Evolutionary conservation across 2,329 filamentous ascomycete genomes (phyloP).

Genomic region (Ophiostoma himal-ulmi): DNA sequence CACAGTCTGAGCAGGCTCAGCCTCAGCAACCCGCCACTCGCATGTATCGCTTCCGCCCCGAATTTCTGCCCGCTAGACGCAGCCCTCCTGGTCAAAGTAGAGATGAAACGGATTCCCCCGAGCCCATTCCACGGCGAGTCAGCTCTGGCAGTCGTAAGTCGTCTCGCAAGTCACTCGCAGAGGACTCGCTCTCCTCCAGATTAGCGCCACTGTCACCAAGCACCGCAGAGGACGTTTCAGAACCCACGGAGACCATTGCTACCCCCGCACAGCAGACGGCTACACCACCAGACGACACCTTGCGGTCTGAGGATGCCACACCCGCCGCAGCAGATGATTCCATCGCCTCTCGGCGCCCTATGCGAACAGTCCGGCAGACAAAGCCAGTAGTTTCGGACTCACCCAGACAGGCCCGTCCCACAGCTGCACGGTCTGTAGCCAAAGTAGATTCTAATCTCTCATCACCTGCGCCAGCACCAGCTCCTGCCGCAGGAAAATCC

Average conservation of each 20-base stretch:
- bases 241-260: not conserved
- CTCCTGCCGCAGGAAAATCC: not conserved
- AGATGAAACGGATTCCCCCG: not conserved
- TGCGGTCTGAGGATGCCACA: not conserved
- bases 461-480: not conserved
- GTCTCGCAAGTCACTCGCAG: constrained; percentile 1
- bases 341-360: constrained; percentile 20
- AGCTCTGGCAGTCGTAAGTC: not conserved
- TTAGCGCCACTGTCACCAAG: not conserved
- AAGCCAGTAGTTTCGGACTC: constrained; percentile 2
- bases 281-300: not conserved
- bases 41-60: constrained; percentile 15
- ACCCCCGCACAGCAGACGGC: not conserved
- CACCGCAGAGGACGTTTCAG: not conserved
- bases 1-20: constrained; percentile 7
- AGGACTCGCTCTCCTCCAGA: not conserved
- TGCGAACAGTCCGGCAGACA: constrained; percentile 21
- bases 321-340: not conserved
- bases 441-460: not conserved
- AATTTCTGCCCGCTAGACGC: constrained; percentile 5
- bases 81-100: constrained; percentile 7
- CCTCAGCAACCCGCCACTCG: constrained; percentile 1
- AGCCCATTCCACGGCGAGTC: not conserved
- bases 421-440: not conserved
- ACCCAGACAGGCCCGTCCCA: not conserved